phyloP scores from a whole-genome alignment of 2,329 filamentous ascomycete genomes.

The Neophaeococcomyces mojaviensis region DNA sequence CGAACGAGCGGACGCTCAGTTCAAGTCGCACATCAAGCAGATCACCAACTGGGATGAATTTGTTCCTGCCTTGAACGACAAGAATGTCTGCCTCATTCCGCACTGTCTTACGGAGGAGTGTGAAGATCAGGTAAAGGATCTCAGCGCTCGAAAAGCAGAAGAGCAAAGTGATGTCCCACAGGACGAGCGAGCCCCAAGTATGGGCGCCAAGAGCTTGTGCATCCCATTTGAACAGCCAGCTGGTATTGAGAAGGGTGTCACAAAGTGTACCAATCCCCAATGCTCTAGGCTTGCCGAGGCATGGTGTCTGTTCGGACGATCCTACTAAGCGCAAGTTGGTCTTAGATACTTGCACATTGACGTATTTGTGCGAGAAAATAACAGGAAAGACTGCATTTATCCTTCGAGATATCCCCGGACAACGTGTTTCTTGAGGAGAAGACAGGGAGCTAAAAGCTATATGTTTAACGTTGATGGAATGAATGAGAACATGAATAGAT shows the following conservation, averaged over 20 bases:
- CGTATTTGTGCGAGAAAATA: not conserved
- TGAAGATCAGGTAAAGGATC: conserved; percentile 90
- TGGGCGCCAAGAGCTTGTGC: conserved; percentile 70
- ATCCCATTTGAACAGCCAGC: conserved; percentile 82
- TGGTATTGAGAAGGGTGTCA: conserved; percentile 69
- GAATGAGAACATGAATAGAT: conserved; percentile 2
- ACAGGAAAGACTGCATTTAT: no score
- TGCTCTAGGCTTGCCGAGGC: conserved; percentile 69
- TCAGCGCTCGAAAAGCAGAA: conserved; percentile 66
- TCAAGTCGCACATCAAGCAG: conserved; percentile 70
- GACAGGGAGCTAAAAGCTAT: not conserved
- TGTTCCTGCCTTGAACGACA: conserved; percentile 77
- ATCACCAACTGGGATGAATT: conserved; percentile 88
- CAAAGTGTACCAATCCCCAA: conserved; percentile 85
- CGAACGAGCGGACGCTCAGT: conserved; percentile 67
- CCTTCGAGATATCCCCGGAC: not conserved
- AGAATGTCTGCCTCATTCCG: conserved; percentile 88
- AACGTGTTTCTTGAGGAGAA: not conserved
- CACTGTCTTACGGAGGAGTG: conserved; percentile 78
- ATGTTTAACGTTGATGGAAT: not conserved
- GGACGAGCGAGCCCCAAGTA: conserved; percentile 65
- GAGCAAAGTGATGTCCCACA: conserved; percentile 58
- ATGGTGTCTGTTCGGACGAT: conserved; percentile 85
- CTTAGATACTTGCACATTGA: not conserved
- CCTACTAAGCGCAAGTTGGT: conserved; percentile 16